A percentile compares a stretch with the other conserved stretches of the same genome.
Evolutionary conservation across 306 rosid genomes (phyloP).

Genomic region (Gynostemma pentaphyllum): DNA sequence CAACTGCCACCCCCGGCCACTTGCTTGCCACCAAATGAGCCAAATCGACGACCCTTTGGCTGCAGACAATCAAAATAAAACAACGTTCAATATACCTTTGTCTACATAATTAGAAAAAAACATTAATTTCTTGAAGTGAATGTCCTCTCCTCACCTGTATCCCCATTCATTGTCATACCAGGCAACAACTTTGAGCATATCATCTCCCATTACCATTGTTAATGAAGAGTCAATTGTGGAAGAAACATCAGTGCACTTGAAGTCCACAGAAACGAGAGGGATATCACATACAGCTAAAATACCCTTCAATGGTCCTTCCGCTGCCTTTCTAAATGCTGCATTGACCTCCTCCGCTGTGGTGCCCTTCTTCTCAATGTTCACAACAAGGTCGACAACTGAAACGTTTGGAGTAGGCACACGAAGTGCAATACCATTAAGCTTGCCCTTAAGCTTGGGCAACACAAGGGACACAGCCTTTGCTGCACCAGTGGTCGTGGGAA

Average conservation of each 20-base stretch:
- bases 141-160: conserved; percentile 75
- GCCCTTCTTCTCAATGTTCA: conserved; percentile 84
- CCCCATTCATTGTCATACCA: conserved; percentile 99
- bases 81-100: background rate
- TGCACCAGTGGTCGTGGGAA: conserved; percentile 98
- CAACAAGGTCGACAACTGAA: conserved; percentile 86
- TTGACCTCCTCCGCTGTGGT: conserved; percentile 85
- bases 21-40: conserved; percentile 78
- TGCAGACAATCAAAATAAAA: conserved; percentile 22
- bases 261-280: conserved; percentile 93
- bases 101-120: background rate
- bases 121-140: background rate
- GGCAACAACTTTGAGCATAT: conserved; percentile 97
- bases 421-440: conserved; percentile 92
- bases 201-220: conserved; percentile 99
- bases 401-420: conserved; percentile 98
- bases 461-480: conserved; percentile 96
- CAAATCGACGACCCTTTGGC: conserved; percentile 98
- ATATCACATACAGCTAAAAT: conserved; percentile 78
- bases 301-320: conserved; percentile 72
- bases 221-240: conserved; percentile 86
- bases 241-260: conserved; percentile 83
- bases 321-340: conserved; percentile 88
- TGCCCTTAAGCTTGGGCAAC: conserved; percentile 87
- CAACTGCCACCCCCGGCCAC: conserved; percentile 60